Conservation (phyloP, 1,284 basidiomycete genomes). For the Taiwanofungus camphoratus region DNA sequence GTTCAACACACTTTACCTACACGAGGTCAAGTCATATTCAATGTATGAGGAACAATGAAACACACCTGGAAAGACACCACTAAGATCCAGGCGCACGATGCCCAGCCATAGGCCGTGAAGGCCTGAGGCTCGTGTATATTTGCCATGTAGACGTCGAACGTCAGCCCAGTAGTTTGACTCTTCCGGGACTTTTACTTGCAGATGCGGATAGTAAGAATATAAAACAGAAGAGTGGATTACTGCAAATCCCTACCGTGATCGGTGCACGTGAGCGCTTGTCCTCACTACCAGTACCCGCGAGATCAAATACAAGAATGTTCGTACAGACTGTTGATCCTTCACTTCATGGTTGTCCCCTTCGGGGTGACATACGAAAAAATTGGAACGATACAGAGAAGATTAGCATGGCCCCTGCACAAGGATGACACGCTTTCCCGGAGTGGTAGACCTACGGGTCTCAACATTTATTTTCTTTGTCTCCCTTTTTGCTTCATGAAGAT, state of each 20-base stretch:
- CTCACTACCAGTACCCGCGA: constrained; percentile 7
- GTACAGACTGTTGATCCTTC: background rate
- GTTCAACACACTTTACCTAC: background rate
- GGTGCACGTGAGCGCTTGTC: too few relatives aligned
- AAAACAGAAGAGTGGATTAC: too few relatives aligned
- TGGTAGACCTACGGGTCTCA: constrained; percentile 23
- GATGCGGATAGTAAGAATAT: too few relatives aligned
- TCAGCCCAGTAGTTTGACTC: too few relatives aligned
- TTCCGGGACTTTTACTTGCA: too few relatives aligned
- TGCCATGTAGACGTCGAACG: too few relatives aligned
- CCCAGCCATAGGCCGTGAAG: constrained; percentile 59
- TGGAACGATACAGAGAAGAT: constrained; percentile 23
- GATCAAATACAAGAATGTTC: constrained; percentile 5
- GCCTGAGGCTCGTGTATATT: constrained; percentile 19
- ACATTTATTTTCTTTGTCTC: constrained; percentile 16
- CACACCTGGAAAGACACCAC: constrained; percentile 58
- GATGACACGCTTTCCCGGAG: constrained; percentile 23
- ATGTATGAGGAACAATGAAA: background rate
- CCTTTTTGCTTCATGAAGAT: background rate
- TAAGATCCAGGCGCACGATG: constrained; percentile 58
- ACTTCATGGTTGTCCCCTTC: constrained; percentile 14
- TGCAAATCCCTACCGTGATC: too few relatives aligned
- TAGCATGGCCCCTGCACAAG: constrained; percentile 23
- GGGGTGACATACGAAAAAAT: constrained; percentile 23
- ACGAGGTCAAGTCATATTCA: background rate